Evolutionary conservation across 495 filamentous ascomycete genomes (phyloP).

Genomic region (Penicillium nucicola): DNA sequence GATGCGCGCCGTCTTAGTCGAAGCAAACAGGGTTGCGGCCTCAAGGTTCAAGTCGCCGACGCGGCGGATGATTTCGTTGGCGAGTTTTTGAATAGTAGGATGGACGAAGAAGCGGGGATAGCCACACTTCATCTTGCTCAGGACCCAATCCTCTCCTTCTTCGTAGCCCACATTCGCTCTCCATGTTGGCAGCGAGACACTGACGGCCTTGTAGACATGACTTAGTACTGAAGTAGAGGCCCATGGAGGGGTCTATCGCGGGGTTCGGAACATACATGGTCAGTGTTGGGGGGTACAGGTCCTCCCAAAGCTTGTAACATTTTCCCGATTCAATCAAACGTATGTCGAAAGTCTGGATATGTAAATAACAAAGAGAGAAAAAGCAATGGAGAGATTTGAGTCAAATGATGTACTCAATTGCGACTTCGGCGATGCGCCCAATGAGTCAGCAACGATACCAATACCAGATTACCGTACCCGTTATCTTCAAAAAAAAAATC

Average conservation of each 20-base stretch:
- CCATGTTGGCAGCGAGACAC: slow-evolving; percentile 95
- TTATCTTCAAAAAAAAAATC: slow-evolving; percentile 26
- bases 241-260: slow-evolving; percentile 23
- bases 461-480: slow-evolving; percentile 5
- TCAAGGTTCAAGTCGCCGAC: slow-evolving; percentile 58
- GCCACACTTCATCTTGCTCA: slow-evolving; percentile 80
- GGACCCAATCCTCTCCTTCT: slow-evolving; percentile 83
- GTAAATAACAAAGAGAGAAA: background rate
- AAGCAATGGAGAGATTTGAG: background rate
- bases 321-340: slow-evolving; percentile 3
- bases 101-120: slow-evolving; percentile 97
- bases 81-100: slow-evolving; percentile 73
- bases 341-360: no score
- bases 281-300: slow-evolving; percentile 48
- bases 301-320: slow-evolving; percentile 46
- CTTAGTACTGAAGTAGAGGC: background rate
- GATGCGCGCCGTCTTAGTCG: slow-evolving; percentile 57
- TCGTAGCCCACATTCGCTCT: slow-evolving; percentile 86
- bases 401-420: slow-evolving; percentile 9
- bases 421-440: slow-evolving; percentile 36
- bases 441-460: slow-evolving; percentile 3
- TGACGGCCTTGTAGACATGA: slow-evolving; percentile 68
- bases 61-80: slow-evolving; percentile 59
- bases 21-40: slow-evolving; percentile 78
- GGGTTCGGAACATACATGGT: slow-evolving; percentile 47